A percentile compares a stretch with the other conserved stretches of the same genome.
Conservation (phyloP, 2,329 filamentous ascomycete genomes). For the Chrysoporthe puriensis region DNA sequence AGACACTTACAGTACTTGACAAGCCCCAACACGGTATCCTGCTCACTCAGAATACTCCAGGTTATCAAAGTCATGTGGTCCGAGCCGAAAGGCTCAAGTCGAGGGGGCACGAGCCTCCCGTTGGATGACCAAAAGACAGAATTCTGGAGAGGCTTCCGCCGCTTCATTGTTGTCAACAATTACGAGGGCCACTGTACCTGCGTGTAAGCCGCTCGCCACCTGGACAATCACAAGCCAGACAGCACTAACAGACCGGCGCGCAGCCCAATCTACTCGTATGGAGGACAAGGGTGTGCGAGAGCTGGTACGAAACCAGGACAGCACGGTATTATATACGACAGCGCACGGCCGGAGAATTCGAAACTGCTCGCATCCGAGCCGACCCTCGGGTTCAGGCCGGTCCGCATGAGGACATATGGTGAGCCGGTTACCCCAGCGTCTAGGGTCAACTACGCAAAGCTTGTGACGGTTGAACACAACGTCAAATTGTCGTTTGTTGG, state of each 20-base stretch:
- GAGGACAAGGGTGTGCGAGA: conserved; percentile 56
- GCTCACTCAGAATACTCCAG: conserved; percentile 35
- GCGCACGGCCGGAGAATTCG: conserved; percentile 34
- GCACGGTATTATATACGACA: conserved; percentile 56
- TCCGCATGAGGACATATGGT: conserved; percentile 38
- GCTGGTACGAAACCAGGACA: conserved; percentile 53
- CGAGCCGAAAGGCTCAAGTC: conserved; percentile 43
- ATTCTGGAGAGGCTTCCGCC: conserved; percentile 55
- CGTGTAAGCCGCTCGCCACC: conserved; percentile 50
- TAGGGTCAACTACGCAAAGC: conserved; percentile 61
- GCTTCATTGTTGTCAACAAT: conserved; percentile 58
- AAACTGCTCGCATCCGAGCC: conserved; percentile 47
- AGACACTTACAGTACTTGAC: background rate
- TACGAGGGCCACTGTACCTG: conserved; percentile 58
- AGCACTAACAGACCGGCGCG: background rate
- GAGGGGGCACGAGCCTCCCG: no score
- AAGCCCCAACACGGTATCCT: background rate
- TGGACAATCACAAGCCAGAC: background rate
- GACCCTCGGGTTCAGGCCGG: conserved; percentile 50
- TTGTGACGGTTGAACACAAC: conserved; percentile 63
- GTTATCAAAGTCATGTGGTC: conserved; percentile 61
- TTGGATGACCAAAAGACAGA: conserved; percentile 37
- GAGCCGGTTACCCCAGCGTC: conserved; percentile 43
- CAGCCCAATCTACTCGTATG: conserved; percentile 61
- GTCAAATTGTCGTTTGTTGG: conserved; percentile 61